Conservation (phyloP, 352 stramenopile species). For the Aphanomyces stellatus region DNA sequence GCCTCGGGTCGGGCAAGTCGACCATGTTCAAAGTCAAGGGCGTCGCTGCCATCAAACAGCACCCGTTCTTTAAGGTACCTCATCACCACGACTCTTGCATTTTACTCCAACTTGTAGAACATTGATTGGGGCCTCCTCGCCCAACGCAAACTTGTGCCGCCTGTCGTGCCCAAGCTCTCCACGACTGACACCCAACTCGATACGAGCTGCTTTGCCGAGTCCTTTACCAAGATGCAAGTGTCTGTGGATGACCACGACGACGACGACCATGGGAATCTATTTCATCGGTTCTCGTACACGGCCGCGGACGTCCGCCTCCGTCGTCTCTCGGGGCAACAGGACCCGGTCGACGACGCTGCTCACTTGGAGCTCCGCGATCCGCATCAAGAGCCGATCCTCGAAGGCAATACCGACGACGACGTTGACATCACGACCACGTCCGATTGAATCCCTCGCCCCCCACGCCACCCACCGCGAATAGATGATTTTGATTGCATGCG, state of each 20-base stretch:
- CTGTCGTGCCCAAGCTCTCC: conserved; percentile 62
- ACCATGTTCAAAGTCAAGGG: conserved; percentile 98
- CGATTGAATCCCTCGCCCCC: no score
- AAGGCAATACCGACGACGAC: no score
- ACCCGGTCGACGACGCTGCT: no score
- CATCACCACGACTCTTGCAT: background rate
- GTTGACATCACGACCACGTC: no score
- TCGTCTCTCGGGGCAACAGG: background rate
- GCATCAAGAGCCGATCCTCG: no score
- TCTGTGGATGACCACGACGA: background rate
- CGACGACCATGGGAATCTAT: background rate
- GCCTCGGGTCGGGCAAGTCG: conserved; percentile 88
- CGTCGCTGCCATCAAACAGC: conserved; percentile 93
- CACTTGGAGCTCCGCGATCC: no score
- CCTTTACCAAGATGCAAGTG: conserved; percentile 21
- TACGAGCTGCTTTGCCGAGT: conserved; percentile 20
- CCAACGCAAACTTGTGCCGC: conserved; percentile 84
- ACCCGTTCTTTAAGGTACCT: conserved; percentile 83
- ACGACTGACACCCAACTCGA: background rate
- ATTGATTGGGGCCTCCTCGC: conserved; percentile 93
- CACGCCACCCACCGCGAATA: no score
- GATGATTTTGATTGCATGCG: no score
- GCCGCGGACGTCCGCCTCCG: conserved; percentile 2
- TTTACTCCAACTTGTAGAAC: conserved; percentile 18
- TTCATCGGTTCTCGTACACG: conserved; percentile 15